Evolutionary conservation across 768 basidiomycete species (phyloP).

Genomic region (Termitomyces sp.): DNA sequence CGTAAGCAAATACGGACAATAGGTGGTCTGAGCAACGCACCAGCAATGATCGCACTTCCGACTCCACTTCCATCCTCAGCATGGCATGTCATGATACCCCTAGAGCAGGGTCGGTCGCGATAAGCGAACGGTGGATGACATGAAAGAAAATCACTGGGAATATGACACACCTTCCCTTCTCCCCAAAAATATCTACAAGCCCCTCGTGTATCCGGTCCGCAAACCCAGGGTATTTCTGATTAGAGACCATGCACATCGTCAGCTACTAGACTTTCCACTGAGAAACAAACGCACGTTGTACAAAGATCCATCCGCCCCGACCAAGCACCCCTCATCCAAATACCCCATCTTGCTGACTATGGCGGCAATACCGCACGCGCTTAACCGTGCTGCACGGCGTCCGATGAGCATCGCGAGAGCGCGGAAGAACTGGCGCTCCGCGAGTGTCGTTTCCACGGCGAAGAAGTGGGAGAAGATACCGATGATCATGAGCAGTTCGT

Average conservation of each 20-base stretch:
- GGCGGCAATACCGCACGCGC: conserved; percentile 94
- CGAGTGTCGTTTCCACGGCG: conserved; percentile 90
- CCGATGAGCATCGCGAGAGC: conserved; percentile 88
- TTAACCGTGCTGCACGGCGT: conserved; percentile 83
- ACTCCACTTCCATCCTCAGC: conserved; percentile 94
- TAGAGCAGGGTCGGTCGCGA: conserved; percentile 15
- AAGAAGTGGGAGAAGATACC: conserved; percentile 98
- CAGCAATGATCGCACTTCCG: conserved; percentile 93
- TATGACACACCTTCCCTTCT: conserved; percentile 76
- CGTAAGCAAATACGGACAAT: background rate
- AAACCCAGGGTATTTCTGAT: conserved; percentile 95
- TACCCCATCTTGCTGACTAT: conserved; percentile 95
- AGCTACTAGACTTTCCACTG: background rate
- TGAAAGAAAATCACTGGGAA: background rate
- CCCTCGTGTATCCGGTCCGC: conserved; percentile 91
- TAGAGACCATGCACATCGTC: background rate
- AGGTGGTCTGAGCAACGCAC: conserved; percentile 16
- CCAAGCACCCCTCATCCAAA: conserved; percentile 83
- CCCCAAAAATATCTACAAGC: conserved; percentile 91
- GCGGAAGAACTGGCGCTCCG: conserved; percentile 96
- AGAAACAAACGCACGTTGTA: conserved; percentile 69
- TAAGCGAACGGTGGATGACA: background rate
- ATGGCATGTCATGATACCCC: conserved; percentile 72
- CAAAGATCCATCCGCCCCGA: conserved; percentile 91
- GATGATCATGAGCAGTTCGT: conserved; percentile 94